Evolutionary conservation across 352 stramenopile species (phyloP), one percentile per base, ranked within the genome.

Genomic region (Blastocystis sp.): DNA sequence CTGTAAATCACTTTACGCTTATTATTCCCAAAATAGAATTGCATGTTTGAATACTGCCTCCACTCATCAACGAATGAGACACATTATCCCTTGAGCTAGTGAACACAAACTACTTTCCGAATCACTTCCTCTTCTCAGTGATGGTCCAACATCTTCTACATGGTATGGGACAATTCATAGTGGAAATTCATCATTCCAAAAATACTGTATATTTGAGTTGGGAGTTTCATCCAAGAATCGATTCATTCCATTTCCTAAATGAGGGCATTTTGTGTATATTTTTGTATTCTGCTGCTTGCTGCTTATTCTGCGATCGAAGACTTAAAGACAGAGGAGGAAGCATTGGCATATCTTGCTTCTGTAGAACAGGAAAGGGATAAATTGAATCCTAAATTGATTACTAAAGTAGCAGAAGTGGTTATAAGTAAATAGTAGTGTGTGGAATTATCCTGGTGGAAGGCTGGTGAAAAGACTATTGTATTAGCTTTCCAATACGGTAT

Each of bases 381-480:
- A 11, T 29, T 84, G 15, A 55, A 84, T 26, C 23, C 47, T 43
- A n/a, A n/a, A 23, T 26, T 64, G 15, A 84, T 84, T 34, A 13
- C 15, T 18, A 84, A 69, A 55, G 73, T 84, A 26, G 15, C 11
- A 20, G n/a, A 29, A 43, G 47, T 26, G n/a, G 23, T 13, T 13
- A 23, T 54, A 3, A 0, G n/a, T 84, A 5, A 43, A 29, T 20
- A 53, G 29, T 84, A 84, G 73, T 84, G 73, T 47, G 53, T 84
- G n/a, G 73, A 84, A 55, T 50, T 66, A 66, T 84, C 73, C 41
- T 88, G 77, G 77, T 88, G 77, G 77, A 88, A 79, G 47, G 66
- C 77, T 20, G 62, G 77, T 41, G 77, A 88, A 77, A 79, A 88
- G 66, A 76, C 55, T n/a, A 76, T 88, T 23, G 29, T 37, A 54